These are phyloP conservation scores for Lasiosphaeria miniovina DNA, from an alignment of 495 filamentous ascomycete species.

Conservation along the genomic window DNA sequence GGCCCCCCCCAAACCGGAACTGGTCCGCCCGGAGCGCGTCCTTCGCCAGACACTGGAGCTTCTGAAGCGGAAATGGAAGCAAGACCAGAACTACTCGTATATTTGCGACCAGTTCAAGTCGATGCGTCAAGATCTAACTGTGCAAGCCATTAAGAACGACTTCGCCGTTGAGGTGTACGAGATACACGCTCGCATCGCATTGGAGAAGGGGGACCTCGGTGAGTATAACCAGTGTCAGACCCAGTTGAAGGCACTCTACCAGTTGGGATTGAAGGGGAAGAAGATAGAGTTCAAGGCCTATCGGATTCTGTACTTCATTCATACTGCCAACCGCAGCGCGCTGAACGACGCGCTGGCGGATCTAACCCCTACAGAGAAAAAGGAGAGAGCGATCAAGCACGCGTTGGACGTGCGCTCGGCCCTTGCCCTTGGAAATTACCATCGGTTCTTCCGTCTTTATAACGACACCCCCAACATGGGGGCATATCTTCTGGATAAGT, in stretches of 20 bases:
- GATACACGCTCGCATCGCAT: slow-evolving; percentile 93
- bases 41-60: slow-evolving; percentile 81
- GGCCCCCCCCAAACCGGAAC: slow-evolving; percentile 76
- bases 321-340: slow-evolving; percentile 96
- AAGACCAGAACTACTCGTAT: slow-evolving; percentile 91
- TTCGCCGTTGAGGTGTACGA: slow-evolving; percentile 97
- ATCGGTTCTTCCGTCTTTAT: slow-evolving; percentile 94
- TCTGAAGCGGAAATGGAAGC: slow-evolving; percentile 90
- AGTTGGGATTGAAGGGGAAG: slow-evolving; percentile 80
- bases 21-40: slow-evolving; percentile 80
- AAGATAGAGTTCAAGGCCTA: slow-evolving; percentile 97
- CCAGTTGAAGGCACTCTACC: slow-evolving; percentile 87
- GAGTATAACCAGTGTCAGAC: slow-evolving; percentile 99
- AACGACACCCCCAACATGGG: slow-evolving; percentile 96
- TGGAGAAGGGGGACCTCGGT: slow-evolving; percentile 99
- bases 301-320: slow-evolving; percentile 99
- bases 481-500: slow-evolving; percentile 98
- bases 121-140: slow-evolving; percentile 93
- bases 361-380: slow-evolving; percentile 94
- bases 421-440: slow-evolving; percentile 90
- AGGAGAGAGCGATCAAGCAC: slow-evolving; percentile 79
- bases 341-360: slow-evolving; percentile 97
- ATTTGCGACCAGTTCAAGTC: slow-evolving; percentile 99
- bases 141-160: slow-evolving; percentile 92
- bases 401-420: slow-evolving; percentile 88